These are phyloP conservation scores for Amyloporia xantha DNA, from an alignment of 768 basidiomycete genomes.

Conservation along the genomic window DNA sequence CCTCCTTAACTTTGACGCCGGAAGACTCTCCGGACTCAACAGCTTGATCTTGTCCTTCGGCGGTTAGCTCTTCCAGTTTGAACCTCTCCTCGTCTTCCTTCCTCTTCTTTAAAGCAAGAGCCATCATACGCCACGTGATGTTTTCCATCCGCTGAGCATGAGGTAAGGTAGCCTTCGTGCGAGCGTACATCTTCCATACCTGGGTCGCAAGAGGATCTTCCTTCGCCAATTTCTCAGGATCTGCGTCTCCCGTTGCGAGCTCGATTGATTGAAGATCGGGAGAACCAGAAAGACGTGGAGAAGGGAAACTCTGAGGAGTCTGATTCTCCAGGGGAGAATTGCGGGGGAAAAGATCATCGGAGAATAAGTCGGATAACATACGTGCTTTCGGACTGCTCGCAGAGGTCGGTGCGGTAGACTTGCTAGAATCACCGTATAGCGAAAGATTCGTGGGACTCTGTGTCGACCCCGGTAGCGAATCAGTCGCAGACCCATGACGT, in stretches of 20 bases:
- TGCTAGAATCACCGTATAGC: constrained; percentile 18
- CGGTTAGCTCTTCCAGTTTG: constrained; percentile 15
- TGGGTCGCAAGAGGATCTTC: constrained; percentile 92
- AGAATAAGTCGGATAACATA: constrained; percentile 43
- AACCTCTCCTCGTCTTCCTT: constrained; percentile 58
- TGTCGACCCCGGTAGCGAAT: constrained; percentile 17
- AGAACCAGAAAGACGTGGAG: constrained; percentile 61
- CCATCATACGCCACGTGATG: constrained; percentile 98
- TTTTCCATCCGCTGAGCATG: constrained; percentile 98
- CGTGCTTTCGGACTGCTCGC: constrained; percentile 22
- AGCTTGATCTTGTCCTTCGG: constrained; percentile 10
- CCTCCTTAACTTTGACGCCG: constrained; percentile 4
- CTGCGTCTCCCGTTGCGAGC: constrained; percentile 37
- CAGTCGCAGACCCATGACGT: constrained; percentile 16
- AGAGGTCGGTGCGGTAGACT: constrained; percentile 23
- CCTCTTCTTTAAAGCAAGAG: constrained; percentile 86
- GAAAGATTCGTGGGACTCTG: constrained; percentile 25
- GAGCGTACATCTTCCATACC: constrained; percentile 95
- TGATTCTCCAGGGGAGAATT: constrained; percentile 32
- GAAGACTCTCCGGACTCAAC: constrained; percentile 2
- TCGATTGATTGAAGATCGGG: constrained; percentile 51
- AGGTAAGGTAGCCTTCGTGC: constrained; percentile 82
- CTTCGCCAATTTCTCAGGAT: constrained; percentile 62
- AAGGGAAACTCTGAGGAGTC: constrained; percentile 49
- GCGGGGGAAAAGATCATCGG: constrained; percentile 56